Conservation (phyloP, 352 stramenopile genomes). For the Pythium dissimile region DNA sequence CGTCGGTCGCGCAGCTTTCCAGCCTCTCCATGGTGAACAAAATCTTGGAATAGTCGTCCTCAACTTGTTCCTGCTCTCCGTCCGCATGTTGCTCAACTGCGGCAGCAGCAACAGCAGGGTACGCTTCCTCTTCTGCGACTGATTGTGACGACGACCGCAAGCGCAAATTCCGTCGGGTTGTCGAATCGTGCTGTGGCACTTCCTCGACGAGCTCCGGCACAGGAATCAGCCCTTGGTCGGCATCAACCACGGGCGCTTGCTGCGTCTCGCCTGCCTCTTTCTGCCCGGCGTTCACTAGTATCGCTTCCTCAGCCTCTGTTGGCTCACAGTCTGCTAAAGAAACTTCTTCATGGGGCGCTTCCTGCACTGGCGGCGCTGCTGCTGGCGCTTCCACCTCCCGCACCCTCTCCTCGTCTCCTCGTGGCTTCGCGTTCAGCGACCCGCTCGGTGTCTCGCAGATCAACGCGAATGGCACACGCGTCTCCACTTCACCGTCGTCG, state of each 20-base stretch:
- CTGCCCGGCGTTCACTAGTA: too few relatives aligned
- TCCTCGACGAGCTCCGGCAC: too few relatives aligned
- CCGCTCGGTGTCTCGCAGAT: constrained; percentile 25
- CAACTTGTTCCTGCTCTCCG: not conserved
- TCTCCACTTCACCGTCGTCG: constrained; percentile 76
- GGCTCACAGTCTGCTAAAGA: too few relatives aligned
- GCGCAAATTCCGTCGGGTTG: too few relatives aligned
- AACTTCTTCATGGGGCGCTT: too few relatives aligned
- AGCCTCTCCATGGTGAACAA: constrained; percentile 49
- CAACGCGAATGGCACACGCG: constrained; percentile 44
- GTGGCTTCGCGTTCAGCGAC: not conserved
- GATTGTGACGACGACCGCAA: too few relatives aligned
- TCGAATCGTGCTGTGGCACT: too few relatives aligned
- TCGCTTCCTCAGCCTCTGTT: too few relatives aligned
- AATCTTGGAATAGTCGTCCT: constrained; percentile 41
- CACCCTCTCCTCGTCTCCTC: not conserved
- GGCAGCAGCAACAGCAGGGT: not conserved
- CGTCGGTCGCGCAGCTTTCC: constrained; percentile 33
- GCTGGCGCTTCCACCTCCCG: not conserved
- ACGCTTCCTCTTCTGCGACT: not conserved
- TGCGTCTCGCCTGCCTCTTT: too few relatives aligned
- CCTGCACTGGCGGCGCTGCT: too few relatives aligned
- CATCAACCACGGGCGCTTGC: too few relatives aligned
- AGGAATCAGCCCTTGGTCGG: too few relatives aligned
- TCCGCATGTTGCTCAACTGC: not conserved